Evolutionary conservation across 768 basidiomycete genomes (phyloP).

Genomic region (Thelephora ganbajun): DNA sequence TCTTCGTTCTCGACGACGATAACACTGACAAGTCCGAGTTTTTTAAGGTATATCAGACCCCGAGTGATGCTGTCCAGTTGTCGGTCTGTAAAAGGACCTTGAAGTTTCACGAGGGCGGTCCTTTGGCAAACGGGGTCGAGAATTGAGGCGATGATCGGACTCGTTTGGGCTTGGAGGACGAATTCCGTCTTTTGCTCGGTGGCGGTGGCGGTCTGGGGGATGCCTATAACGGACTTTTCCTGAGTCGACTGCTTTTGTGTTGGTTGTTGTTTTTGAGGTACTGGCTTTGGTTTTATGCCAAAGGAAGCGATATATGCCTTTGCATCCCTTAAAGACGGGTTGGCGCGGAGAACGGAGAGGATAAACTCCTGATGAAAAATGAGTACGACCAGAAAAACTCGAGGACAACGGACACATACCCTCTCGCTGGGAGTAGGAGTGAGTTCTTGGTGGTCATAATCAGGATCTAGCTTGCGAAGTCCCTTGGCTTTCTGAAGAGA

Average conservation of each 20-base stretch:
- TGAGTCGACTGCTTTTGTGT: slow-evolving; percentile 17
- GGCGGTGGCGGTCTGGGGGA: slow-evolving; percentile 4
- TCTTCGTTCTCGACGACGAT: slow-evolving; percentile 89
- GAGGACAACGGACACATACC: slow-evolving; percentile 7
- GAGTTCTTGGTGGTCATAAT: slow-evolving; percentile 9
- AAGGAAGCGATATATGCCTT: slow-evolving; percentile 88
- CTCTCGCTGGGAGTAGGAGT: slow-evolving; percentile 17
- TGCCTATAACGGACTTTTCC: slow-evolving; percentile 9
- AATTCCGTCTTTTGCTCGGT: slow-evolving; percentile 8
- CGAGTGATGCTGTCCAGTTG: slow-evolving; percentile 90
- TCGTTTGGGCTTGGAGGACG: slow-evolving; percentile 16
- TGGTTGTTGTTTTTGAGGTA: slow-evolving; percentile 15
- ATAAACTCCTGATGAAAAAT: slow-evolving; percentile 69
- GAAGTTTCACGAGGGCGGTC: slow-evolving; percentile 92
- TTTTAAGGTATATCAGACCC: slow-evolving; percentile 91
- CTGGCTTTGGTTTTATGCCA: slow-evolving; percentile 40
- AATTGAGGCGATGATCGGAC: slow-evolving; percentile 53
- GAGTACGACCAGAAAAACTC: background rate
- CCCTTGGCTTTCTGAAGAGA: slow-evolving; percentile 15
- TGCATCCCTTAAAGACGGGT: slow-evolving; percentile 84
- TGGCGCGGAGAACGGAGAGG: slow-evolving; percentile 83
- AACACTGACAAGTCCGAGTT: slow-evolving; percentile 89
- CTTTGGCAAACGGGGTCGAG: slow-evolving; percentile 74
- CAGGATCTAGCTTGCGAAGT: slow-evolving; percentile 8
- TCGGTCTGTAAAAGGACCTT: slow-evolving; percentile 76